Percentiles rank a stretch among this genome's conserved stretches.
Conservation (phyloP, 1,284 basidiomycete species). For the Rhodotorula sp. region DNA sequence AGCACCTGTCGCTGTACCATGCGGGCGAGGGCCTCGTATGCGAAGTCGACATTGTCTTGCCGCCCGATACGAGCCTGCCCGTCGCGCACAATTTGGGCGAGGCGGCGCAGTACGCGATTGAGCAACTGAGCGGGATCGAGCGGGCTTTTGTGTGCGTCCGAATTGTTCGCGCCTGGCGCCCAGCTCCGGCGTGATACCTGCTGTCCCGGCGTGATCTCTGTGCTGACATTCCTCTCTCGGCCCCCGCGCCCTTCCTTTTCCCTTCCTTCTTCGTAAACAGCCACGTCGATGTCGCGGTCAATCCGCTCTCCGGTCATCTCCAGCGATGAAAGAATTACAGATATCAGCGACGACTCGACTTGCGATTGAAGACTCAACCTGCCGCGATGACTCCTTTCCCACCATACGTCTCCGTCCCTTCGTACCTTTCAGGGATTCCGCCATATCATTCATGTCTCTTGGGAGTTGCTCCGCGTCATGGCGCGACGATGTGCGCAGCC, state of each 20-base stretch:
- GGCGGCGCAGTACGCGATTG: slow-evolving; percentile 37
- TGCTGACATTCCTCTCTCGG: background rate
- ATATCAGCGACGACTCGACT: too few species aligned
- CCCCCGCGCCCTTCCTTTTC: background rate
- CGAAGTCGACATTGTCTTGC: slow-evolving; percentile 53
- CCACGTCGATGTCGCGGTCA: slow-evolving; percentile 1
- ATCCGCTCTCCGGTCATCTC: slow-evolving; percentile 13
- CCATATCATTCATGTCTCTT: too few species aligned
- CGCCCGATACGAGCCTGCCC: slow-evolving; percentile 50
- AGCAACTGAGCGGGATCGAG: slow-evolving; percentile 51
- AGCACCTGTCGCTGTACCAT: slow-evolving; percentile 44
- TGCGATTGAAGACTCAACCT: too few species aligned
- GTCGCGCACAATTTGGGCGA: slow-evolving; percentile 52
- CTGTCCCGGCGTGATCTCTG: too few species aligned
- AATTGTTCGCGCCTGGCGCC: too few species aligned
- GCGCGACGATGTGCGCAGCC: too few species aligned
- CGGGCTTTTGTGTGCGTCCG: slow-evolving; percentile 51
- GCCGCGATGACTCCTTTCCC: too few species aligned
- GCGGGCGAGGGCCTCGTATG: slow-evolving; percentile 39
- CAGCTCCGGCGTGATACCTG: too few species aligned
- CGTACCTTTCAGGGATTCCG: too few species aligned
- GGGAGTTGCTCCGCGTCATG: too few species aligned
- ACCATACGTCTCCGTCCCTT: too few species aligned
- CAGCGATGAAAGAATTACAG: slow-evolving; percentile 7
- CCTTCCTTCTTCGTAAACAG: background rate